Conservation (phyloP, 139 green algal species). For the Pycnococcus provasolii region DNA sequence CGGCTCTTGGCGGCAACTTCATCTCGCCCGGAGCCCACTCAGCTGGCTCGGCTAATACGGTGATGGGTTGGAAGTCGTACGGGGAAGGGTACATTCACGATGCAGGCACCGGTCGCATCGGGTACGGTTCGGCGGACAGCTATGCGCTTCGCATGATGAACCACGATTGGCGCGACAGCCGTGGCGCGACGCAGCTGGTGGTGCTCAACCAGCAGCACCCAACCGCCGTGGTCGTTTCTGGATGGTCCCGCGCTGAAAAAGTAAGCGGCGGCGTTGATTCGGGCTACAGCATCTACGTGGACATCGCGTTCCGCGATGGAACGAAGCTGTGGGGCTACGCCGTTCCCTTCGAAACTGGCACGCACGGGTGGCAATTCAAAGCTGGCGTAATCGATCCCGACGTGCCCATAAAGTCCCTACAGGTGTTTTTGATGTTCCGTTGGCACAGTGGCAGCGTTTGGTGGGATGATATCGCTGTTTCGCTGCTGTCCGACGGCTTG, state of each 20-base stretch:
- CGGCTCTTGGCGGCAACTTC: neutral
- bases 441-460: constrained; percentile 22
- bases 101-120: neutral
- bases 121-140: neutral
- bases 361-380: constrained; percentile 31
- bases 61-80: constrained; percentile 11
- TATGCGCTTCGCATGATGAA: constrained; percentile 17
- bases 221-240: constrained; percentile 19
- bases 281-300: constrained; percentile 25
- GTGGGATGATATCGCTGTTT: constrained; percentile 26
- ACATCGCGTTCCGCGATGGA: constrained; percentile 26
- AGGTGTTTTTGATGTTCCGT: constrained; percentile 25
- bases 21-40: neutral
- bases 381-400: constrained; percentile 26
- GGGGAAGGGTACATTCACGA: constrained; percentile 7
- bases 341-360: constrained; percentile 25
- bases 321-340: constrained; percentile 23
- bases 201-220: constrained; percentile 21
- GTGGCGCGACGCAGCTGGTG: constrained; percentile 16
- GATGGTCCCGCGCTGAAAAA: constrained; percentile 26
- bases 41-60: neutral
- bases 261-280: constrained; percentile 18
- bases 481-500: constrained; percentile 17
- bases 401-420: constrained; percentile 14
- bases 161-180: constrained; percentile 14